These are phyloP conservation scores for Avena sativa DNA, from an alignment of 176 grass and related monocot species.

Conservation along the genomic window DNA sequence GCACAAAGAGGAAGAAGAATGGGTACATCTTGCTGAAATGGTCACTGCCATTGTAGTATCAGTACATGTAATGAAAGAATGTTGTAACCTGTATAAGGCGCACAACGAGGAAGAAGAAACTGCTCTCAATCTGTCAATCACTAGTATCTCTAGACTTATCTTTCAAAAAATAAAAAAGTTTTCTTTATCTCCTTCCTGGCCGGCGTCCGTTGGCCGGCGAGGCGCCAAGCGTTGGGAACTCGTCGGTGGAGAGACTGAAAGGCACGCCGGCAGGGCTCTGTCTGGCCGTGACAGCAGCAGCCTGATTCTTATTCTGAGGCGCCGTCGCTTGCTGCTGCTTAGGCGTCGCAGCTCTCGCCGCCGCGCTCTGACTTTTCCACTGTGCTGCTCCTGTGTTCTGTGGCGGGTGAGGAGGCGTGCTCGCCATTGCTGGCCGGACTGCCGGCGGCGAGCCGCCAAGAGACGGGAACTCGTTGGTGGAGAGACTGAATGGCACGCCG, in stretches of 20 bases:
- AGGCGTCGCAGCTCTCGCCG: background rate
- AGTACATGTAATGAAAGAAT: no score
- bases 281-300: background rate
- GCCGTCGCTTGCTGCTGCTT: background rate
- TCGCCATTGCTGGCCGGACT: background rate
- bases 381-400: background rate
- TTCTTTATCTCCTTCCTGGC: background rate
- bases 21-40: no score
- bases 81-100: no score
- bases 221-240: constrained; percentile 39
- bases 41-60: no score
- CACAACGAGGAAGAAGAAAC: no score
- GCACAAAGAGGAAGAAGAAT: no score
- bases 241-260: constrained; percentile 24
- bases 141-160: background rate
- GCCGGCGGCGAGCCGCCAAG: background rate
- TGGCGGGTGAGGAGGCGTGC: background rate
- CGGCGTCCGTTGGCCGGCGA: background rate
- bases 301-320: background rate
- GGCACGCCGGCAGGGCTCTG: background rate
- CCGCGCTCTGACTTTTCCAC: background rate
- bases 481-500: background rate
- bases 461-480: background rate
- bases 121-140: no score
- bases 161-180: background rate